These are phyloP conservation scores for Coniochaeta pulveracea DNA, from an alignment of 2,329 filamentous ascomycete species.

Conservation along the genomic window DNA sequence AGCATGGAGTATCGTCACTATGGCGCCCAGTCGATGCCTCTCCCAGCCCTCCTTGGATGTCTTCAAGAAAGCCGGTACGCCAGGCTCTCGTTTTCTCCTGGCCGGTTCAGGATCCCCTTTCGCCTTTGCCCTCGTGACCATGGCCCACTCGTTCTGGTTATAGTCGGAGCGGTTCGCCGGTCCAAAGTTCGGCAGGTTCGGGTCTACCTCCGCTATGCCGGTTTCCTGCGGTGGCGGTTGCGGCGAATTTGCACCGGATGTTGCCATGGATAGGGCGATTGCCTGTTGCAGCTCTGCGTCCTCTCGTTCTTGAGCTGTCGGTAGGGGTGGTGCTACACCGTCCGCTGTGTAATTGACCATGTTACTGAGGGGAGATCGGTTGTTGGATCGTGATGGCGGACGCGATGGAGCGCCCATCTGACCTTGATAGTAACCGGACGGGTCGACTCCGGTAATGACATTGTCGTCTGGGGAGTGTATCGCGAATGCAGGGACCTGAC, in stretches of 20 bases:
- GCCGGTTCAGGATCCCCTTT: constrained; percentile 28
- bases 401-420: constrained; percentile 40
- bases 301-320: constrained; percentile 27
- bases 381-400: constrained; percentile 49
- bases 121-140: constrained; percentile 32
- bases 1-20: constrained; percentile 47
- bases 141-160: constrained; percentile 44
- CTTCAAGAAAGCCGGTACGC: constrained; percentile 40
- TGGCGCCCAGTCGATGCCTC: constrained; percentile 34
- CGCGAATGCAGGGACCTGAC: constrained; percentile 33
- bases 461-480: constrained; percentile 39
- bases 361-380: constrained; percentile 43
- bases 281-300: constrained; percentile 46
- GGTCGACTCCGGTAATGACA: constrained; percentile 30
- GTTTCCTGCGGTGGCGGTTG: constrained; percentile 37
- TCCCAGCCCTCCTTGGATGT: constrained; percentile 17
- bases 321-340: constrained; percentile 10
- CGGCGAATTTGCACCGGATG: constrained; percentile 30
- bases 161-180: constrained; percentile 47
- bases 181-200: constrained; percentile 39
- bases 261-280: constrained; percentile 41
- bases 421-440: constrained; percentile 29
- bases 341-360: constrained; percentile 35
- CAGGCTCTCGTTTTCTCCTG: constrained; percentile 27
- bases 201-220: constrained; percentile 30